A percentile compares a stretch with the other conserved stretches of the same genome.
Evolutionary conservation across 441 rosid genomes (phyloP).

Genomic region (Arabidopsis hybrid): DNA sequence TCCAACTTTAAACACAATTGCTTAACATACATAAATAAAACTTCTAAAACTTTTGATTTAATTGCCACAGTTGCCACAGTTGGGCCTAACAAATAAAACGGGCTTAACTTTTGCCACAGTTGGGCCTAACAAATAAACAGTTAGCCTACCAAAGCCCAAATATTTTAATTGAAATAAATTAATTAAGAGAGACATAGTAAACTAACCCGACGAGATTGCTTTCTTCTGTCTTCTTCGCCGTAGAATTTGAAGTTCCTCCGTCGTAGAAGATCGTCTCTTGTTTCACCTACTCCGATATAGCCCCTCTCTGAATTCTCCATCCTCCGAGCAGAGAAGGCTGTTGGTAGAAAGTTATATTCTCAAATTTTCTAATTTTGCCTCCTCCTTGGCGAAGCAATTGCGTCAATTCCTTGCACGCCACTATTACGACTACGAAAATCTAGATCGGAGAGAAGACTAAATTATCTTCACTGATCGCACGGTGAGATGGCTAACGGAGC

Average conservation of each 20-base stretch:
- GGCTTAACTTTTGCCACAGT: background rate
- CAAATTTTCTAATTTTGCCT: background rate
- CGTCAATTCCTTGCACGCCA: constrained; percentile 25
- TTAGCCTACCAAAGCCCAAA: background rate
- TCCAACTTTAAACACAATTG: background rate
- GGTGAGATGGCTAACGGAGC: constrained; percentile 54
- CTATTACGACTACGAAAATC: background rate
- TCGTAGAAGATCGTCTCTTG: constrained; percentile 12
- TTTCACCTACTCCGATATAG: background rate
- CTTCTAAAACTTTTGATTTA: background rate
- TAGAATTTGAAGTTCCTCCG: constrained; percentile 26
- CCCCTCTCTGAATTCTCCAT: background rate
- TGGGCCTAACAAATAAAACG: too few relatives aligned
- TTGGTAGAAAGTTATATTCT: constrained; percentile 8
- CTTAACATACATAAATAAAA: background rate
- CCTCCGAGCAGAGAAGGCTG: background rate
- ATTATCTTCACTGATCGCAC: constrained; percentile 12
- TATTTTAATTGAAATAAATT: background rate
- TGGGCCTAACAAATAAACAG: background rate
- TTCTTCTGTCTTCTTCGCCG: background rate
- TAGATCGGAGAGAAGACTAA: constrained; percentile 25
- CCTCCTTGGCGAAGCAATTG: constrained; percentile 16
- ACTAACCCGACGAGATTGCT: constrained; percentile 2
- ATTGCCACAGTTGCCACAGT: too few relatives aligned
- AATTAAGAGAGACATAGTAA: background rate